These are phyloP conservation scores for Chrysosporium keratinophilum DNA, from an alignment of 2,329 filamentous ascomycete species.

Conservation along the genomic window DNA sequence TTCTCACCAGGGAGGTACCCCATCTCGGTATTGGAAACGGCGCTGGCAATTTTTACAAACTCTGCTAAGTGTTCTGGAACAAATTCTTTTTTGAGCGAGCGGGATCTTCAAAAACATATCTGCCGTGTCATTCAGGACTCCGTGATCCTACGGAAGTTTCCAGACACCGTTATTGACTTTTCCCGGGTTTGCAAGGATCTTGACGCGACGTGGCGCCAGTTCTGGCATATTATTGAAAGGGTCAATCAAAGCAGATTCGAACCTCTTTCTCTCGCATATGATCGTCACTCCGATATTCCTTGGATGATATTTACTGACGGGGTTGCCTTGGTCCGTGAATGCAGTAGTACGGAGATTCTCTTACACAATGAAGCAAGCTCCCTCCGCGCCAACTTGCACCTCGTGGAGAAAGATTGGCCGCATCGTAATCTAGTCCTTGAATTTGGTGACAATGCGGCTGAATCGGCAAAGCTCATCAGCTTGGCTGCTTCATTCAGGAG, in stretches of 20 bases:
- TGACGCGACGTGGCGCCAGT: constrained; percentile 78
- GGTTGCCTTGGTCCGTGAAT: constrained; percentile 66
- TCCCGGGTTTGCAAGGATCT: constrained; percentile 62
- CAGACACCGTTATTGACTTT: constrained; percentile 58
- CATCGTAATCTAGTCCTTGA: constrained; percentile 35
- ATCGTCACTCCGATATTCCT: constrained; percentile 58
- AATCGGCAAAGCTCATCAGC: constrained; percentile 54
- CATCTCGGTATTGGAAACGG: constrained; percentile 67
- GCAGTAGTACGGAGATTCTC: constrained; percentile 65
- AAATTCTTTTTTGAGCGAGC: constrained; percentile 29
- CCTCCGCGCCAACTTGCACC: constrained; percentile 29
- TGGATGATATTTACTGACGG: constrained; percentile 81
- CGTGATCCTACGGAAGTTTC: constrained; percentile 52
- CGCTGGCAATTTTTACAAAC: constrained; percentile 69
- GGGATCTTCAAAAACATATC: constrained; percentile 61
- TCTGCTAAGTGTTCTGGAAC: constrained; percentile 38
- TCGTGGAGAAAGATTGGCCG: constrained; percentile 34
- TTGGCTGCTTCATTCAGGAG: constrained; percentile 62
- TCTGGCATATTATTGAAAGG: constrained; percentile 75
- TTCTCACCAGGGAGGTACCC: constrained; percentile 77
- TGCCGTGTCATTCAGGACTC: constrained; percentile 61
- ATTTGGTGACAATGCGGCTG: constrained; percentile 45
- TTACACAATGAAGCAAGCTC: constrained; percentile 52
- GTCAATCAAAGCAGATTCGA: constrained; percentile 79
- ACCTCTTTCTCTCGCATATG: constrained; percentile 65